phyloP scores from a whole-genome alignment of 495 filamentous ascomycete genomes.

The Aspergillus incahuasiensis region DNA sequence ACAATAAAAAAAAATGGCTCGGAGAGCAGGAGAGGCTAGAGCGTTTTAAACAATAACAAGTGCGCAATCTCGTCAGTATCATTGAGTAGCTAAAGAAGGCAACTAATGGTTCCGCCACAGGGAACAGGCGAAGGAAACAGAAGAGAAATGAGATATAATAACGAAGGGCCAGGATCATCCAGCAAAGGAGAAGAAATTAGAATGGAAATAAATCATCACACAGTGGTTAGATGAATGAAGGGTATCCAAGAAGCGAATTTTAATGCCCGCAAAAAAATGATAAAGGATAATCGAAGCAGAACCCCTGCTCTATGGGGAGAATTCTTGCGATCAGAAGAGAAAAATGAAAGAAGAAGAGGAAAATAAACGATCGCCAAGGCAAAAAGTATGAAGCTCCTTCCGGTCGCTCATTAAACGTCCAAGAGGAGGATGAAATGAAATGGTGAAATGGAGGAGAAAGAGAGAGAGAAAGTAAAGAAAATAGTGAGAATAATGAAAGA shows the following conservation, averaged over 20 bases:
- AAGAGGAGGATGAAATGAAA: slow-evolving; percentile 8
- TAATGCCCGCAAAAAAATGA: slow-evolving; percentile 16
- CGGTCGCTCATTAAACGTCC: slow-evolving; percentile 7
- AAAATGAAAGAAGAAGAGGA: slow-evolving; percentile 10
- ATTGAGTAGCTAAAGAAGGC: slow-evolving; percentile 15
- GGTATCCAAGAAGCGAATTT: slow-evolving; percentile 27
- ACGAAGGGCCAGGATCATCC: neutral
- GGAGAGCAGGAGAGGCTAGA: neutral
- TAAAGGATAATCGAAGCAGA: slow-evolving; percentile 8
- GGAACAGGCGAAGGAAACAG: slow-evolving; percentile 7
- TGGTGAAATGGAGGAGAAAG: slow-evolving; percentile 6
- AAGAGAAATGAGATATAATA: slow-evolving; percentile 6
- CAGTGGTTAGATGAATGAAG: slow-evolving; percentile 20
- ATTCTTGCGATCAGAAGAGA: slow-evolving; percentile 6
- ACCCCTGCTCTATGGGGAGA: slow-evolving; percentile 15
- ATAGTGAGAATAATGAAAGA: neutral
- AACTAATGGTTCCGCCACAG: slow-evolving; percentile 8
- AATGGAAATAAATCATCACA: slow-evolving; percentile 19
- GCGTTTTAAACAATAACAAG: neutral
- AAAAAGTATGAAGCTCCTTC: slow-evolving; percentile 22
- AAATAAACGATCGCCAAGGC: slow-evolving; percentile 10
- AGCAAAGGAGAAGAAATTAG: slow-evolving; percentile 1
- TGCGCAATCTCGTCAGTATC: slow-evolving; percentile 19
- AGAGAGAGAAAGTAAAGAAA: slow-evolving; percentile 12
- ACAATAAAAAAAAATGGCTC: neutral